Evolutionary conservation across 2,329 filamentous ascomycete genomes (phyloP).

Genomic region (Colletotrichum truncatum): DNA sequence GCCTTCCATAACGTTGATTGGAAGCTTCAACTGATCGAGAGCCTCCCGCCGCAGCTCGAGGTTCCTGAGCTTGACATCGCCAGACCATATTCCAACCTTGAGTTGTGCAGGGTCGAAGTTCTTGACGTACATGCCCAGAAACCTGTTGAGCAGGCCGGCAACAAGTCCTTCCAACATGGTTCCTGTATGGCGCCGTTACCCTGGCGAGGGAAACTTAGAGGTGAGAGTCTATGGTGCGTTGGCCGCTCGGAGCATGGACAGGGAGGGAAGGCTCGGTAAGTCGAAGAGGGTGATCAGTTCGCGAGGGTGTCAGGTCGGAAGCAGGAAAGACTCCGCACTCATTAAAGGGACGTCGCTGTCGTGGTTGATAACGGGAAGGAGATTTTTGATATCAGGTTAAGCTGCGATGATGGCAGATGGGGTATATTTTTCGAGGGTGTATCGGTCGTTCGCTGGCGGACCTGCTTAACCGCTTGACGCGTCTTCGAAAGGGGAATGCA

Average conservation of each 20-base stretch:
- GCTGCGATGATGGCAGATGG: neutral
- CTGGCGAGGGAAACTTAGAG: slow-evolving; percentile 56
- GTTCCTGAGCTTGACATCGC: slow-evolving; percentile 94
- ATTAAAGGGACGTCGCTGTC: neutral
- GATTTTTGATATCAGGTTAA: neutral
- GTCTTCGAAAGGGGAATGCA: neutral
- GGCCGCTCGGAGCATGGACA: slow-evolving; percentile 12
- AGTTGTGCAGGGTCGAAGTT: slow-evolving; percentile 98
- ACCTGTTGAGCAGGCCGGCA: slow-evolving; percentile 96
- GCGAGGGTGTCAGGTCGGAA: neutral
- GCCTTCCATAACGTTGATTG: slow-evolving; percentile 95
- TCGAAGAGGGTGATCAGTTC: neutral
- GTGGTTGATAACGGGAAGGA: neutral
- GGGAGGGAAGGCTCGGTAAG: slow-evolving; percentile 15
- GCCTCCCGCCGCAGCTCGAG: slow-evolving; percentile 94
- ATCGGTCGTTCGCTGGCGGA: neutral
- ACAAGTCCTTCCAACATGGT: slow-evolving; percentile 97
- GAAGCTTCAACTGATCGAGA: slow-evolving; percentile 94
- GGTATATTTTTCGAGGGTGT: slow-evolving; percentile 3
- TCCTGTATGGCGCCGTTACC: slow-evolving; percentile 72
- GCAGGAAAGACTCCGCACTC: neutral
- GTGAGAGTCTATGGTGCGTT: slow-evolving; percentile 9
- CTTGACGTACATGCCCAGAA: slow-evolving; percentile 99
- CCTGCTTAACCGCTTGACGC: neutral
- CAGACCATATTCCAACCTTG: slow-evolving; percentile 98